Conservation (phyloP, 345 rosid genomes). For the Melastoma malabathricum region DNA sequence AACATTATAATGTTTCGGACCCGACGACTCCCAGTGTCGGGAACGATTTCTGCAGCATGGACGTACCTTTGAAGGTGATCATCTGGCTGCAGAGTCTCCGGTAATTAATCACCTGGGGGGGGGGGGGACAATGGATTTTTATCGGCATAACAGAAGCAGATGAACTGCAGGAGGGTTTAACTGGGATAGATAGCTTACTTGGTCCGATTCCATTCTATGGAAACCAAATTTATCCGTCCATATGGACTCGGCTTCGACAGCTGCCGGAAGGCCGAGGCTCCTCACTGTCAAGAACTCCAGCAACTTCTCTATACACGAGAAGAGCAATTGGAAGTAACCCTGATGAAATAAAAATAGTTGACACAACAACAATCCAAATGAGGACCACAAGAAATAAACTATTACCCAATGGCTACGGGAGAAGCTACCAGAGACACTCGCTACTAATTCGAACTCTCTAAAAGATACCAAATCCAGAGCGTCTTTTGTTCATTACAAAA, state of each 20-base stretch:
- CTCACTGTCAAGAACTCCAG: slow-evolving; percentile 24
- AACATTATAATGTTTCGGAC: background rate
- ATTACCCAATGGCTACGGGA: too few species aligned
- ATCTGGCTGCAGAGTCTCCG: slow-evolving; percentile 15
- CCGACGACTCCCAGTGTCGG: background rate
- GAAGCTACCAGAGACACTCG: too few species aligned
- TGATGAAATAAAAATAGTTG: background rate
- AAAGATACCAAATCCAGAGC: too few species aligned
- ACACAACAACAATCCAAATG: background rate
- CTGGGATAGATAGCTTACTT: slow-evolving; percentile 10
- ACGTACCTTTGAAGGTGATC: slow-evolving; percentile 18
- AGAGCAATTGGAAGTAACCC: slow-evolving; percentile 34
- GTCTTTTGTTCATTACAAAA: too few species aligned
- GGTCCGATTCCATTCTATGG: slow-evolving; percentile 13
- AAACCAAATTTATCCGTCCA: slow-evolving; percentile 41
- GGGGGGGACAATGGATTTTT: background rate
- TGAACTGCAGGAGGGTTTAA: background rate
- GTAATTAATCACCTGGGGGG: slow-evolving; percentile 12
- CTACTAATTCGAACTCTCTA: too few species aligned
- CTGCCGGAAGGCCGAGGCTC: slow-evolving; percentile 37
- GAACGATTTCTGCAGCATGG: slow-evolving; percentile 17
- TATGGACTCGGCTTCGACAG: slow-evolving; percentile 34
- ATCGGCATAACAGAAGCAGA: background rate
- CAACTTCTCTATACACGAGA: slow-evolving; percentile 31
- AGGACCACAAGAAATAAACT: background rate